Evolutionary conservation across 495 filamentous ascomycete species (phyloP).

Genomic region (Podospora comata): DNA sequence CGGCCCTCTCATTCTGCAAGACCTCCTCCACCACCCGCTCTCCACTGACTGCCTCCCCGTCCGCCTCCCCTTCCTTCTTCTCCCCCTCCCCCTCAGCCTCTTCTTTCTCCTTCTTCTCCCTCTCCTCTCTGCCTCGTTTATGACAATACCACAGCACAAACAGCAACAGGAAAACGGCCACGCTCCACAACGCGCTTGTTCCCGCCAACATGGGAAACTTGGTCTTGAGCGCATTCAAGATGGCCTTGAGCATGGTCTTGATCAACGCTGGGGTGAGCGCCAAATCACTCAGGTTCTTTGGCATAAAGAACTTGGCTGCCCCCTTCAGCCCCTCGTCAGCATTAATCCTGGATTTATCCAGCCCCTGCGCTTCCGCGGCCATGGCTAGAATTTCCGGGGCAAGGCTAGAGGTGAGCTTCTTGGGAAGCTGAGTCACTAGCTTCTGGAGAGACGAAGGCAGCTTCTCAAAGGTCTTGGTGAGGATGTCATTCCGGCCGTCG

Average conservation of each 20-base stretch:
- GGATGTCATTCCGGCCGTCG: slow-evolving; percentile 69
- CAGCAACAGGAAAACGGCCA: slow-evolving; percentile 79
- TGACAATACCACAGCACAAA: slow-evolving; percentile 97
- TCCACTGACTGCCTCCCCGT: slow-evolving; percentile 8
- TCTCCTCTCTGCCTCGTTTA: slow-evolving; percentile 81
- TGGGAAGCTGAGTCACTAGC: slow-evolving; percentile 78
- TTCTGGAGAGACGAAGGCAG: slow-evolving; percentile 83
- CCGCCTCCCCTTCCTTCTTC: neutral
- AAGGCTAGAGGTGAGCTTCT: slow-evolving; percentile 69
- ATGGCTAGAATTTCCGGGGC: slow-evolving; percentile 78
- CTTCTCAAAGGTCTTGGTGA: slow-evolving; percentile 71
- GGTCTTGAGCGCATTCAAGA: slow-evolving; percentile 77
- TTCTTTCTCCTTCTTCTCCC: slow-evolving; percentile 64
- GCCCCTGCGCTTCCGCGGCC: slow-evolving; percentile 65
- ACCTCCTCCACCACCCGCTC: slow-evolving; percentile 12
- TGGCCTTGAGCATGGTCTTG: slow-evolving; percentile 74
- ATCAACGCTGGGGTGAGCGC: slow-evolving; percentile 82
- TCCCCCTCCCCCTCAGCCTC: slow-evolving; percentile 11
- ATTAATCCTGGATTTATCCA: slow-evolving; percentile 33
- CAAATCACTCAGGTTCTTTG: slow-evolving; percentile 64
- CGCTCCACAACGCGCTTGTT: slow-evolving; percentile 80
- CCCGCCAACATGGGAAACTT: slow-evolving; percentile 82
- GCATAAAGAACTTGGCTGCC: slow-evolving; percentile 38
- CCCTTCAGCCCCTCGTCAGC: slow-evolving; percentile 31
- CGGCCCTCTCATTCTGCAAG: neutral